A percentile compares a stretch with the other conserved stretches of the same genome.
phyloP scores from a whole-genome alignment of 257 asterid genomes.

The Solanum ahanhuiri region DNA sequence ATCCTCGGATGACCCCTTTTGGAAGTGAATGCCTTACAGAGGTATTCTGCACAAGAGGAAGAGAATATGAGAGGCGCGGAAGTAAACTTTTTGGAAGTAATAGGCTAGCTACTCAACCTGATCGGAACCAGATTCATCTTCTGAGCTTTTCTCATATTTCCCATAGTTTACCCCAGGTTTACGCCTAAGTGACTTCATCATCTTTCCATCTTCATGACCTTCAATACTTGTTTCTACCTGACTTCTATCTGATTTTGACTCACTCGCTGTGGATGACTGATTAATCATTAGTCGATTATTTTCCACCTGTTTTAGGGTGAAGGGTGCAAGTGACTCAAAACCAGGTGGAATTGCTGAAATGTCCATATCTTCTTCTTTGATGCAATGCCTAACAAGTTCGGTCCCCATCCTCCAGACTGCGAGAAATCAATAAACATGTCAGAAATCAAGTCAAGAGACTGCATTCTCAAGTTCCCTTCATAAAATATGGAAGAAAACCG shows the following conservation, averaged over 20 bases:
- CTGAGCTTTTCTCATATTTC: conserved; percentile 44
- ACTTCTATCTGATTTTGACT: conserved; percentile 21
- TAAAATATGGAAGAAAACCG: not conserved
- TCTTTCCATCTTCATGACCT: conserved; percentile 28
- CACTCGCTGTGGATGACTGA: conserved; percentile 23
- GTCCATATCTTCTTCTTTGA: conserved; percentile 70
- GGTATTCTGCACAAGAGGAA: conserved; percentile 27
- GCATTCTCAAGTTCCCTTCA: not conserved
- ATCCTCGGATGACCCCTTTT: conserved; percentile 83
- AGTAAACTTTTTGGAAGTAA: not conserved
- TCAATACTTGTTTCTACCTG: conserved; percentile 32
- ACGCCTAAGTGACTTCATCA: conserved; percentile 41
- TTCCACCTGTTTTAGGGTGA: conserved; percentile 49
- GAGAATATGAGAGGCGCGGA: not conserved
- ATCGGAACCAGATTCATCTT: conserved; percentile 56
- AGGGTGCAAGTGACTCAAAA: conserved; percentile 75
- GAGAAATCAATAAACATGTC: not conserved
- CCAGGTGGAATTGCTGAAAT: conserved; percentile 82
- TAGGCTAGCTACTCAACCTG: conserved; percentile 48
- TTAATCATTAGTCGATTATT: conserved; percentile 17
- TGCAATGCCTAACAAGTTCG: conserved; percentile 56
- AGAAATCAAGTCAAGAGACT: conserved; percentile 3
- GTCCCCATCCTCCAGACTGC: conserved; percentile 56
- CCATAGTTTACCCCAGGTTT: conserved; percentile 42
- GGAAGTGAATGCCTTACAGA: conserved; percentile 40